These are phyloP conservation scores for Myochromella boudieri DNA, from an alignment of 768 basidiomycete genomes.

Conservation along the genomic window DNA sequence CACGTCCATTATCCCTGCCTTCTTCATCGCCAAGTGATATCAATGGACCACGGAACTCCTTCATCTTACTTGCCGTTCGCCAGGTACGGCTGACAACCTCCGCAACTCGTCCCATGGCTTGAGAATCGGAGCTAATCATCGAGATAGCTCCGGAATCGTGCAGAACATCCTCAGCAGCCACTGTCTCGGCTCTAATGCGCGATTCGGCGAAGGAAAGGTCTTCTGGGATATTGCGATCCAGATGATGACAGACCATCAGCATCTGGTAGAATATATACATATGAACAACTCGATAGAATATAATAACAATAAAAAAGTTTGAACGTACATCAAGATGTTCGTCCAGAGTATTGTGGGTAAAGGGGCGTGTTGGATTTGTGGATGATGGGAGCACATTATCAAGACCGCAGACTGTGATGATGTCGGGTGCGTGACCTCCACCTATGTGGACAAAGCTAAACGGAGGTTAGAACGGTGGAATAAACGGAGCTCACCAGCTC, in stretches of 20 bases:
- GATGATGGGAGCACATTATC: constrained; percentile 93
- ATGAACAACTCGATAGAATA: not conserved
- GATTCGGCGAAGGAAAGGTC: constrained; percentile 97
- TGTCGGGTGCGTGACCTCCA: constrained; percentile 96
- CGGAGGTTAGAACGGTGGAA: too few species aligned
- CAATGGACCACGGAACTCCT: constrained; percentile 74
- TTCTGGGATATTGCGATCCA: constrained; percentile 88
- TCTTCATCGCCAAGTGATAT: constrained; percentile 64
- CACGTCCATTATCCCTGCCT: constrained; percentile 80
- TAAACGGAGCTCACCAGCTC: constrained; percentile 71
- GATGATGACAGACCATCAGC: constrained; percentile 99
- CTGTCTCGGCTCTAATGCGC: constrained; percentile 93
- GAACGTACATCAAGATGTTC: constrained; percentile 90
- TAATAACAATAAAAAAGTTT: not conserved
- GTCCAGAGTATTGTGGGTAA: constrained; percentile 86
- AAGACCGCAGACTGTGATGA: constrained; percentile 93
- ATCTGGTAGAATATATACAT: constrained; percentile 54
- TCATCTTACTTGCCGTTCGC: constrained; percentile 97
- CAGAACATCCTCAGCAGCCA: constrained; percentile 95
- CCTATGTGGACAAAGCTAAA: too few species aligned
- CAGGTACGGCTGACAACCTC: constrained; percentile 93
- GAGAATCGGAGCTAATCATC: constrained; percentile 95
- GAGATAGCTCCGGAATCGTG: constrained; percentile 93
- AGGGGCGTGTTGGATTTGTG: constrained; percentile 96
- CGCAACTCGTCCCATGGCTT: constrained; percentile 98